Conservation (phyloP, 805 yeast species). For the Vanderwaltozyma yarrowii region DNA sequence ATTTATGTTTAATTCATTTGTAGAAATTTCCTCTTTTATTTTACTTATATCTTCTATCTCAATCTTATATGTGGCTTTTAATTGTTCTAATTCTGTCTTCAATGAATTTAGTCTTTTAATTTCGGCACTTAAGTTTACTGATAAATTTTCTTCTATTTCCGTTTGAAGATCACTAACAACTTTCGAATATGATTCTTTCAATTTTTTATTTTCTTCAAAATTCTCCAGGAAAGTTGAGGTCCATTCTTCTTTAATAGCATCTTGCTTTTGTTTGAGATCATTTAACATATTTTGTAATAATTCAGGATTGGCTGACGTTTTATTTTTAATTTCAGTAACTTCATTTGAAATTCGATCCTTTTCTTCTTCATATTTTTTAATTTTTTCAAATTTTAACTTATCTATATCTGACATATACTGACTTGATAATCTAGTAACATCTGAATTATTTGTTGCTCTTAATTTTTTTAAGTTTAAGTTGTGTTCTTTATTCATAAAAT, state of each 20-base stretch:
- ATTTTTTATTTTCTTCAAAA: neutral
- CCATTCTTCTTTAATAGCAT: conserved; percentile 17
- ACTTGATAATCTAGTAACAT: conserved; percentile 28
- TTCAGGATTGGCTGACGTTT: conserved; percentile 14
- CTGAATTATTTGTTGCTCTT: conserved; percentile 31
- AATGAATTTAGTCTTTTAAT: neutral
- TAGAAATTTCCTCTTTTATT: conserved; percentile 3
- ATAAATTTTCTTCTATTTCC: too few species aligned
- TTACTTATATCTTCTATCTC: too few species aligned
- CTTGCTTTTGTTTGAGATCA: conserved; percentile 12
- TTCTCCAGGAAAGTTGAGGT: conserved; percentile 13
- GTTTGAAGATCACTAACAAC: too few species aligned
- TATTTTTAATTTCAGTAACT: conserved; percentile 10
- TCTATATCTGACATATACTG: conserved; percentile 33
- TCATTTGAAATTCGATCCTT: conserved; percentile 21
- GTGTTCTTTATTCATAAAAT: conserved; percentile 22
- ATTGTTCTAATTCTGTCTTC: too few species aligned
- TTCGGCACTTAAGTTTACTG: too few species aligned
- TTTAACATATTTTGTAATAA: conserved; percentile 7
- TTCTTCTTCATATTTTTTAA: conserved; percentile 24
- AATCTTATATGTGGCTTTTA: too few species aligned
- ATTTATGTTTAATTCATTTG: too few species aligned
- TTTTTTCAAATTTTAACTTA: conserved; percentile 29
- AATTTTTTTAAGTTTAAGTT: conserved; percentile 28
- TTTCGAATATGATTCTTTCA: too few species aligned